Evolutionary conservation across 2,329 filamentous ascomycete species (phyloP), one percentile per base, ranked within the genome.

Genomic region (Fusarium algeriense): DNA sequence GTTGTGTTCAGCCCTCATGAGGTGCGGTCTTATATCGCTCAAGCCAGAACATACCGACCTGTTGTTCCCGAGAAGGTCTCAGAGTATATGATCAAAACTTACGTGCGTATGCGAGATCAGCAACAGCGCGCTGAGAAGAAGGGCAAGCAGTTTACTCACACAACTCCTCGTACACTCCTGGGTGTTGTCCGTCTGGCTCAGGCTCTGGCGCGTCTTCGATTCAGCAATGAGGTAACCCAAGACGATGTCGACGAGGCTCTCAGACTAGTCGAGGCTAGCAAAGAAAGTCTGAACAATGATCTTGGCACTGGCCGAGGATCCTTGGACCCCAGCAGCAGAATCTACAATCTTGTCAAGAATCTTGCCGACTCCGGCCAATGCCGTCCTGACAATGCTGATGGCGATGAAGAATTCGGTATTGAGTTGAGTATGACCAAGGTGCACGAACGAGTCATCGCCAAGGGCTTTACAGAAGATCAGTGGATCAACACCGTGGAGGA

Each of bases 191-290:
- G 96, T 86, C 88, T 99, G 8, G 93, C 95, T 0, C 96, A 99
- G 82, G 96, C 96, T 20, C 88, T 99, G 13, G 96, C 96, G 4
- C 92, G 96, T 71, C 88, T 99, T 56, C 92, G 95, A 9, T 99
- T 99, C 84, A 92, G 92, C 75, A 89, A 92, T 60, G 87, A 91
- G 68, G 96, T 98, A 53, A 91, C 93, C 57, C 92, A 93, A 59
- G 95, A 97, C 76, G 96, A 99, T 81, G 95, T 98, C 9, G 96
- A 99, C 78, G 96, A 99, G 83, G 95, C 96, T 4, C 84, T 99
- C 71, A 90, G 96, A 57, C 87, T 99, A 52, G 88, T 97, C 53
- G 95, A 98, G 81, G 94, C 97, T 62, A 96, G 93, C 82, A 98
- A 98, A 83, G 93, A 97, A 67, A 95, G 91, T 73, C 84, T 99